Evolutionary conservation across 441 rosid species (phyloP).

Genomic region (Croton setiger): DNA sequence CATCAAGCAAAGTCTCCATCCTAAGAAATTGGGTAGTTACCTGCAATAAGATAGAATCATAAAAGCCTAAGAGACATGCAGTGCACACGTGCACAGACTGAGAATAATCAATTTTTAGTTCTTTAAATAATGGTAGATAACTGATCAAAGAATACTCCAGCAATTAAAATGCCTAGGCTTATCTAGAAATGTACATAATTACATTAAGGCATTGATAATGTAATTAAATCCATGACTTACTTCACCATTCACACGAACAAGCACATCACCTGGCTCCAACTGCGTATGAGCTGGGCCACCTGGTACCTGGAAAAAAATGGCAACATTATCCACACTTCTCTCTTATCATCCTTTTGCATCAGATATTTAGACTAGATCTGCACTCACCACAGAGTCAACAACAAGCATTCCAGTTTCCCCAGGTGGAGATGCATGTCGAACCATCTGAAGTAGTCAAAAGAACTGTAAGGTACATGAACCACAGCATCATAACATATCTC

Average conservation of each 20-base stretch:
- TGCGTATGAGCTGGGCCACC: slow-evolving; percentile 86
- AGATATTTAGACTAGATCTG: slow-evolving; percentile 6
- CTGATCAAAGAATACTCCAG: neutral
- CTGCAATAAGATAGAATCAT: slow-evolving; percentile 35
- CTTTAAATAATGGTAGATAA: neutral
- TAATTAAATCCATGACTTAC: slow-evolving; percentile 42
- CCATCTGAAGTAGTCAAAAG: slow-evolving; percentile 18
- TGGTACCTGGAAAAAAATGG: slow-evolving; percentile 66
- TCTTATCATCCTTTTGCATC: neutral
- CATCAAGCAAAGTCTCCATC: slow-evolving; percentile 86
- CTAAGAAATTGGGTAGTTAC: slow-evolving; percentile 86
- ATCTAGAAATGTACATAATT: neutral
- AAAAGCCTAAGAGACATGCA: slow-evolving; percentile 1
- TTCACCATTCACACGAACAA: slow-evolving; percentile 81
- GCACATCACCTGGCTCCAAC: slow-evolving; percentile 97
- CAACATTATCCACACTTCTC: slow-evolving; percentile 5
- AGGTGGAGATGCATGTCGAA: slow-evolving; percentile 24
- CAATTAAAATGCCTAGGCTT: neutral
- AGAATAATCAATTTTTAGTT: neutral
- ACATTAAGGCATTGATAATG: neutral
- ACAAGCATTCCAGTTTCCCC: slow-evolving; percentile 98
- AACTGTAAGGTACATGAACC: neutral
- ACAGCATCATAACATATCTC: neutral
- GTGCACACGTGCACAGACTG: neutral
- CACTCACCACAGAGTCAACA: slow-evolving; percentile 81